phyloP scores from a whole-genome alignment of 2,329 filamentous ascomycete species.

The Cercospora sp. region DNA sequence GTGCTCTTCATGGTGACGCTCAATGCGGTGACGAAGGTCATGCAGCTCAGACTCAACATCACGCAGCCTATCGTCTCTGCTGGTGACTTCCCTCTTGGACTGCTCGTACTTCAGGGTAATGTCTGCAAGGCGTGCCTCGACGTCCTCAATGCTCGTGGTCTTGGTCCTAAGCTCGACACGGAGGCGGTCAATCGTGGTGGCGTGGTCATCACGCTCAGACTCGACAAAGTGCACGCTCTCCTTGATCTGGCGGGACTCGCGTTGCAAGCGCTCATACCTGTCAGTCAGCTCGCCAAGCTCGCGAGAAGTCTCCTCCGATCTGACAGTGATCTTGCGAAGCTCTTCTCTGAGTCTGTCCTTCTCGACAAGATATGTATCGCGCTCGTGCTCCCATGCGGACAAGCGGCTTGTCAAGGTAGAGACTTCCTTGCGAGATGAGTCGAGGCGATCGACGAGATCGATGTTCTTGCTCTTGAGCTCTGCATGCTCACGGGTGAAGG shows the following conservation, averaged over 20 bases:
- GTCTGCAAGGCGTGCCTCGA: conserved; percentile 29
- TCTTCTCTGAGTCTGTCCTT: conserved; percentile 36
- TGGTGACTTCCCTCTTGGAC: conserved; percentile 31
- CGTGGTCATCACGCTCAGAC: conserved; percentile 36
- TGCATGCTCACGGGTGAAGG: conserved; percentile 33
- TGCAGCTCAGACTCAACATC: conserved; percentile 30
- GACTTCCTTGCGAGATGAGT: conserved; percentile 33
- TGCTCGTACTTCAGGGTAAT: conserved; percentile 30
- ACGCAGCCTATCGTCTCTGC: conserved; percentile 31
- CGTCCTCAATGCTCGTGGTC: conserved; percentile 29
- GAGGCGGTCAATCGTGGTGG: conserved; percentile 32
- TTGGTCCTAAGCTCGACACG: conserved; percentile 34
- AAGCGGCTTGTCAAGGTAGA: conserved; percentile 30
- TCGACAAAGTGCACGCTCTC: conserved; percentile 33
- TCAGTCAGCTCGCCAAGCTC: conserved; percentile 32
- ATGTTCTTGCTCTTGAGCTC: conserved; percentile 32
- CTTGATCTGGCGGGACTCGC: conserved; percentile 32
- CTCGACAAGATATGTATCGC: conserved; percentile 31
- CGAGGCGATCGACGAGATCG: conserved; percentile 31
- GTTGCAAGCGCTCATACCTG: conserved; percentile 30
- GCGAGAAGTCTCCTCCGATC: conserved; percentile 28
- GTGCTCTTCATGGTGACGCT: conserved; percentile 32
- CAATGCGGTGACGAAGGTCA: conserved; percentile 29
- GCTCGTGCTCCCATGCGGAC: conserved; percentile 32
- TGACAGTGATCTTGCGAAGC: conserved; percentile 29